Evolutionary conservation across 2,329 filamentous ascomycete species (phyloP).

Genomic region (Microsporum ferrugineum): DNA sequence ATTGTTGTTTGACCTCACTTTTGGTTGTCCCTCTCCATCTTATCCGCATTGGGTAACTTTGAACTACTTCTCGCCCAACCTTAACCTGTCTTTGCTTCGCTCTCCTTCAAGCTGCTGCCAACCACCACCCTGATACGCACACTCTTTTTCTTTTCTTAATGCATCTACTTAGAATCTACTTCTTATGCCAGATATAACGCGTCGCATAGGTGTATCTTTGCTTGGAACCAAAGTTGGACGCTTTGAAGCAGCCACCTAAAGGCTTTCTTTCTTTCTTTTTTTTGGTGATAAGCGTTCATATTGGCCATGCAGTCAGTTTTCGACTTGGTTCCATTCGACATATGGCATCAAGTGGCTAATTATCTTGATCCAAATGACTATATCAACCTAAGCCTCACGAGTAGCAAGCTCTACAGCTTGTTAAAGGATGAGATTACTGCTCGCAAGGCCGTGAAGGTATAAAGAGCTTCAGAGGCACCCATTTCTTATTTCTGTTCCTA

Average conservation of each 20-base stretch:
- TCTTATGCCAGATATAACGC: background rate
- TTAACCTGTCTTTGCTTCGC: background rate
- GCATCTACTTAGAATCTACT: background rate
- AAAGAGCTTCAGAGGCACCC: constrained; percentile 16
- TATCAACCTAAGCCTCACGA: constrained; percentile 45
- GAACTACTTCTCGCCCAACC: background rate
- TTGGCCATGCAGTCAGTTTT: constrained; percentile 20
- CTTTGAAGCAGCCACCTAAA: background rate
- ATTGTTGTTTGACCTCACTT: background rate
- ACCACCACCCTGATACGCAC: background rate
- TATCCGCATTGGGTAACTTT: background rate
- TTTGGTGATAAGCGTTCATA: background rate
- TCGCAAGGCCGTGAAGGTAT: constrained; percentile 47
- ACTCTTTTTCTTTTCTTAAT: background rate
- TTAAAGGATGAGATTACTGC: constrained; percentile 47
- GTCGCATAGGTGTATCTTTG: no score
- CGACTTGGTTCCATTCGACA: constrained; percentile 49
- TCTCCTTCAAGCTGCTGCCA: background rate
- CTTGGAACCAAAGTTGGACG: background rate
- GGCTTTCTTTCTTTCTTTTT: background rate
- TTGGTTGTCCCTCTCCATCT: background rate
- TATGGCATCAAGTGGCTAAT: constrained; percentile 48
- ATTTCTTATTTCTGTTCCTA: background rate
- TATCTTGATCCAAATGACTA: constrained; percentile 48
- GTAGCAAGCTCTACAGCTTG: constrained; percentile 41